Base-by-base conservation (phyloP, 768 basidiomycete species). In the Collybia mongolica region DNA sequence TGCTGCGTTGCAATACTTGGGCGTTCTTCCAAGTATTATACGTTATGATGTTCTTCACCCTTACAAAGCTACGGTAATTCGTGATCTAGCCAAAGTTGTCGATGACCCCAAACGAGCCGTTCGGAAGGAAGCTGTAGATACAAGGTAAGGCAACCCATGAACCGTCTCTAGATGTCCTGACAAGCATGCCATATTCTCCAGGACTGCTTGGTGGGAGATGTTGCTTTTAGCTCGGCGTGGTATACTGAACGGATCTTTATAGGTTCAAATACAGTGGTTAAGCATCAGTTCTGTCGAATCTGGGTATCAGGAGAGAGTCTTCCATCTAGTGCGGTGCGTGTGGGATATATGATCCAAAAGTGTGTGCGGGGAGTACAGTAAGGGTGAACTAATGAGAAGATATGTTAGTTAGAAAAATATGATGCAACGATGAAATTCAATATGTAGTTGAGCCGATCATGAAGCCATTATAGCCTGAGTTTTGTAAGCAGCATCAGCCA, bases 31-130 rank as follows among this genome's bases (percentile, higher is more conserved):
- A 0, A 75, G 73, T 36, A 76, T 84, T 28, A 81, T 98, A 43
- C 83, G 88, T 28, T 96, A 93, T 64, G 86, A 90, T 55, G 71
- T 87, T 11, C 74, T 99, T 35, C 93, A 96, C 61, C 86, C 90
- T 1, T 77, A 82, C 60, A 98, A 93, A 66, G 51, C 80, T 2
- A 70, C 62, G 0, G 88, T 97, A 19, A 65, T 98, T 44, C 83
- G 83, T 32, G 84, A 87, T 52, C 74, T 99, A 22, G 86, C 79
- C 0, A 82, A 77, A 53, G 81, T 79, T 3, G 67, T 98, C 41
- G 97, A 98, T 63, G 97, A 98, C 69, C 90, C 90, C n/a, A 88
- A 86, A 63, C 75, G 89, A 51, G 69, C 70, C 2, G 94, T 99
- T 6, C 76, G 97, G 46, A 86, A 82, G 59, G 91, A 90, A 60